Evolutionary conservation across 192 early-diverging fungal species (phyloP).

Genomic region (Gaertneriomyces sp.): DNA sequence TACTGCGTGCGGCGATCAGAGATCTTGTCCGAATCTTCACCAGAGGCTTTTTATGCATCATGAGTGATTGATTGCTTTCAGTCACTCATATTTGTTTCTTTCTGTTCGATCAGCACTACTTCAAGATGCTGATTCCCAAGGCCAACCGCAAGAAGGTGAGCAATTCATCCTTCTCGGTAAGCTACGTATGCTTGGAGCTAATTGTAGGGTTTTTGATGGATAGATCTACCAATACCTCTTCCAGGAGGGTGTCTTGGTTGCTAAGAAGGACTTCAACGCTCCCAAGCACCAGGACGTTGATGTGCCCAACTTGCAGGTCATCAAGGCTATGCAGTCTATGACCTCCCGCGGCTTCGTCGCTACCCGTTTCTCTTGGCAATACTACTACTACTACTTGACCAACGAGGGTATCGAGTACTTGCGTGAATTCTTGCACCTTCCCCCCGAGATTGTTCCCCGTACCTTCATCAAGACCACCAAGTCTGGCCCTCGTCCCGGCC

Average conservation of each 20-base stretch:
- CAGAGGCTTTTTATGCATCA: too few relatives aligned
- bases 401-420: slow-evolving; percentile 97
- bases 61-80: slow-evolving; percentile 32
- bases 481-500: slow-evolving; percentile 63
- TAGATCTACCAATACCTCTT: slow-evolving; percentile 79
- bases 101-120: background rate
- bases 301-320: slow-evolving; percentile 97
- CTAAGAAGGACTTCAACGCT: slow-evolving; percentile 98
- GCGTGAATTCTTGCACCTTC: slow-evolving; percentile 94
- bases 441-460: slow-evolving; percentile 93
- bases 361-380: slow-evolving; percentile 99
- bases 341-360: slow-evolving; percentile 90
- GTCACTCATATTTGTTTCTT: slow-evolving; percentile 14
- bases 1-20: too few relatives aligned
- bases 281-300: slow-evolving; percentile 93
- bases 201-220: slow-evolving; percentile 55
- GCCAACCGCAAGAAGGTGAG: slow-evolving; percentile 80
- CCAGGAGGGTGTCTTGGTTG: slow-evolving; percentile 94
- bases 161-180: background rate
- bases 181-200: background rate
- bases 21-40: too few relatives aligned
- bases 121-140: slow-evolving; percentile 94
- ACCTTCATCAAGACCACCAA: slow-evolving; percentile 96
- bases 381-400: slow-evolving; percentile 99
- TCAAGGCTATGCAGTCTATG: slow-evolving; percentile 98